Evolutionary conservation across 208 protist species (phyloP), one percentile per base, ranked within the genome.

Genomic region (Crithidia thermophila): DNA sequence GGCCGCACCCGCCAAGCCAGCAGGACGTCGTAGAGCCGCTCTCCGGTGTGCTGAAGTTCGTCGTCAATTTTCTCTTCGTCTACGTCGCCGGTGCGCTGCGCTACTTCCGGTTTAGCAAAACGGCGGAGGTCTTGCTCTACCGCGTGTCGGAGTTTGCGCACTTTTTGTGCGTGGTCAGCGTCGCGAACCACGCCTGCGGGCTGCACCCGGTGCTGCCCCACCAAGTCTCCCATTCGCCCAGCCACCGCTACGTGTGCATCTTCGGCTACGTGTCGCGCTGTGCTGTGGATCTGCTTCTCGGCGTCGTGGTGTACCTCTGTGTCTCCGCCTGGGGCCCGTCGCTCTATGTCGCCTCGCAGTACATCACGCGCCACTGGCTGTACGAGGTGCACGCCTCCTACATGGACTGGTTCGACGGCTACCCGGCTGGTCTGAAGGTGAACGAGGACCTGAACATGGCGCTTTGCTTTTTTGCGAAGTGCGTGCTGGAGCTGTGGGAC

Each of bases 391-490:
- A 96, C 81, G 74, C 89, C 49, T 70, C 75, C n/a, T 94, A 93
- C 74, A 85, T 97, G 67, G 72, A 94, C 56, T 98, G 95, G 95
- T 92, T 98, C 63, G 88, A 94, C 52, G 90, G 93, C 37, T 97
- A 91, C 87, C 95, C 95, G 3, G 91, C 90, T 9, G 95, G 95
- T 7, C 78, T 98, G n/a, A 98, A 98, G 80, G 78, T 96, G 46
- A 98, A 98, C 79, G 88, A 92, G 59, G 90, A 98, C 52, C 69
- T 98, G 9, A 94, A 93, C 69, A 84, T 84, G 67, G 87, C 88
- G 9, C 73, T 97, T 34, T 94, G 90, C 65, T 89, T 87, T 66
- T 81, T 94, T 52, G 77, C 88, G 10, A 81, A 91, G 49, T 68
- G 70, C 47, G 84, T 94, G 28, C 73, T 98, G 25, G 57, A 82